Conservation (phyloP, 768 basidiomycete genomes). For the Russula brevipes region DNA sequence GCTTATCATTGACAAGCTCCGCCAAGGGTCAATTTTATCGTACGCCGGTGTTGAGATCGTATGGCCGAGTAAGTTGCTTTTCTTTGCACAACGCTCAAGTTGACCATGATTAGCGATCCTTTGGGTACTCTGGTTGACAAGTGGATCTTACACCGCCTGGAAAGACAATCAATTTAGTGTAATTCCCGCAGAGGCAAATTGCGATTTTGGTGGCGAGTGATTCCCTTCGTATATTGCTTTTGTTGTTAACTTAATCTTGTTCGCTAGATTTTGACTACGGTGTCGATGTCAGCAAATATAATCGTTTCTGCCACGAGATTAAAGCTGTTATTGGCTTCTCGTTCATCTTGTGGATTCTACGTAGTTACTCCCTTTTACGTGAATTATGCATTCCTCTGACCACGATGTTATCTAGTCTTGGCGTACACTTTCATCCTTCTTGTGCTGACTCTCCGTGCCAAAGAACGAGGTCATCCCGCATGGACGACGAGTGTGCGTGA, state of each 20-base stretch:
- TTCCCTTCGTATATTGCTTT: not conserved
- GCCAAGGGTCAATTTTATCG: conserved; percentile 38
- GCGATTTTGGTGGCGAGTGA: conserved; percentile 13
- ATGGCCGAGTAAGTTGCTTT: conserved; percentile 35
- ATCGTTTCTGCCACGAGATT: conserved; percentile 21
- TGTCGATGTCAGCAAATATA: not conserved
- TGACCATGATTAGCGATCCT: conserved; percentile 30
- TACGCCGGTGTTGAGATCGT: conserved; percentile 36
- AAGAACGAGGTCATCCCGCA: no score
- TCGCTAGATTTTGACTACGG: not conserved
- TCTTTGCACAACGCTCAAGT: not conserved
- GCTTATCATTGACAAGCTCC: conserved; percentile 33
- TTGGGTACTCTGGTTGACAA: conserved; percentile 39
- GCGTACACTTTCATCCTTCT: no score
- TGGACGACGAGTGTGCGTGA: no score
- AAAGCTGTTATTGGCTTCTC: conserved; percentile 35
- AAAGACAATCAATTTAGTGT: not conserved
- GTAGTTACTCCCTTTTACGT: conserved; percentile 26
- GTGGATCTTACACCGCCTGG: conserved; percentile 31
- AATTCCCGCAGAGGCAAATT: not conserved
- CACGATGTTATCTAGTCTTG: conserved; percentile 25
- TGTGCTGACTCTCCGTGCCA: no score
- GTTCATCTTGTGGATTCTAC: conserved; percentile 35
- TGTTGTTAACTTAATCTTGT: not conserved
- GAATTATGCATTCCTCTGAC: not conserved